Evolutionary conservation across 1,284 basidiomycete genomes (phyloP).

Genomic region (Volvariella surrecta): DNA sequence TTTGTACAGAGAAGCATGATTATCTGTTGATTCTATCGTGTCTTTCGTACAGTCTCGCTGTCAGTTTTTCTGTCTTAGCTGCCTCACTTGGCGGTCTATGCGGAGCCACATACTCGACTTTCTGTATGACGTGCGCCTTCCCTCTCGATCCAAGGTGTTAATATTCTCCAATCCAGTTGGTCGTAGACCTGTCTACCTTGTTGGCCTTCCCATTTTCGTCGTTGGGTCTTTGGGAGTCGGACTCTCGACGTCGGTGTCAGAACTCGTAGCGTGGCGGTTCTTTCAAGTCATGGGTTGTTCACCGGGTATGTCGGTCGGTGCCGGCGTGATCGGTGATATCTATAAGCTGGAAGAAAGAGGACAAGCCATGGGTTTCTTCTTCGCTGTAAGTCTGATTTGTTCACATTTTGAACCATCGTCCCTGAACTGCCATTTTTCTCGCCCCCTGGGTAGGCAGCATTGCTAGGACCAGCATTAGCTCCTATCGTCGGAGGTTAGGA

Average conservation of each 20-base stretch:
- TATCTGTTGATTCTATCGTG: too few relatives aligned
- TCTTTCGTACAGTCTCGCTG: constrained; percentile 9
- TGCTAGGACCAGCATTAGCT: constrained; percentile 28
- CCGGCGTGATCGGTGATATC: constrained; percentile 48
- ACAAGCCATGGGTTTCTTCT: constrained; percentile 47
- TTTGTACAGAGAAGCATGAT: too few relatives aligned
- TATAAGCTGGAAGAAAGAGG: constrained; percentile 44
- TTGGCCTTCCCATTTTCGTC: constrained; percentile 42
- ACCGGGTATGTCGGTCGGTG: constrained; percentile 39
- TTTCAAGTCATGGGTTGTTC: constrained; percentile 46
- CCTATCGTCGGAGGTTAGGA: constrained; percentile 25
- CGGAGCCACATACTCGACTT: constrained; percentile 7
- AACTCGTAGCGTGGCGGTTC: constrained; percentile 45
- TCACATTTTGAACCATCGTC: background rate
- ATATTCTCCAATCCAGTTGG: constrained; percentile 29
- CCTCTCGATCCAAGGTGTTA: constrained; percentile 1
- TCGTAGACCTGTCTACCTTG: constrained; percentile 44
- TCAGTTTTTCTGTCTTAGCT: constrained; percentile 10
- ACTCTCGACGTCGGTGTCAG: constrained; percentile 27
- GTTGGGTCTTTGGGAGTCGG: constrained; percentile 49
- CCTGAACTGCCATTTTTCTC: background rate
- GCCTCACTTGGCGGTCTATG: constrained; percentile 7
- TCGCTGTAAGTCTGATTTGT: constrained; percentile 24
- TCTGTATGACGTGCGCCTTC: constrained; percentile 3
- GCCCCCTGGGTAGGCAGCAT: too few relatives aligned